phyloP scores from a whole-genome alignment of 192 early-diverging fungal genomes.

The Rhizophagus sp. region DNA sequence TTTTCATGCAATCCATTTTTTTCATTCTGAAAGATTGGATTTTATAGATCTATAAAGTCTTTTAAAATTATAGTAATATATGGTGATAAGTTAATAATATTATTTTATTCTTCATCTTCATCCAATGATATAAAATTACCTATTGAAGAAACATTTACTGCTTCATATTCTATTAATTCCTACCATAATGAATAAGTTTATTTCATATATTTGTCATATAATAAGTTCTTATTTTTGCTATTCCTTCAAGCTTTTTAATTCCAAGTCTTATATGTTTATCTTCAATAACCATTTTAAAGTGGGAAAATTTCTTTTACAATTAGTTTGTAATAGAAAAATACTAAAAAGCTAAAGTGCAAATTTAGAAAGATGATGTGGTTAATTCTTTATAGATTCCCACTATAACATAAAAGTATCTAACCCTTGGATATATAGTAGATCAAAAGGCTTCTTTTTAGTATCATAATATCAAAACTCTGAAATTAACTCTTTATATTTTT shows the following conservation, averaged over 20 bases:
- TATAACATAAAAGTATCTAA: background rate
- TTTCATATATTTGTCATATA: background rate
- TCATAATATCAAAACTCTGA: background rate
- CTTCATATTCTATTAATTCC: background rate
- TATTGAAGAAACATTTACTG: background rate
- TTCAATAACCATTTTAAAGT: background rate
- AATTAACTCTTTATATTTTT: background rate
- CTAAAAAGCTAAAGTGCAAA: background rate
- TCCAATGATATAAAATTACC: background rate
- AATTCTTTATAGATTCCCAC: background rate
- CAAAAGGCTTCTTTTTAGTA: background rate
- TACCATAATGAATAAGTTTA: background rate
- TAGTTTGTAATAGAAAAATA: too few species aligned
- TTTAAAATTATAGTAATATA: too few species aligned
- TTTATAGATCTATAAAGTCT: too few species aligned
- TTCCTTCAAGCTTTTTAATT: background rate
- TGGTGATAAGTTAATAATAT: too few species aligned
- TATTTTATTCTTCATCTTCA: too few species aligned
- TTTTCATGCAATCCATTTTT: too few species aligned
- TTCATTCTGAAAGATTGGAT: too few species aligned
- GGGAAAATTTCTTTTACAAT: background rate
- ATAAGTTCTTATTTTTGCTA: background rate
- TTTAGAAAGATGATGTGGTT: background rate
- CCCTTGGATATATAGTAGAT: background rate
- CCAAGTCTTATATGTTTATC: background rate